Conservation (phyloP, 2,329 filamentous ascomycete genomes). For the Paraconiothyrium brasiliense region DNA sequence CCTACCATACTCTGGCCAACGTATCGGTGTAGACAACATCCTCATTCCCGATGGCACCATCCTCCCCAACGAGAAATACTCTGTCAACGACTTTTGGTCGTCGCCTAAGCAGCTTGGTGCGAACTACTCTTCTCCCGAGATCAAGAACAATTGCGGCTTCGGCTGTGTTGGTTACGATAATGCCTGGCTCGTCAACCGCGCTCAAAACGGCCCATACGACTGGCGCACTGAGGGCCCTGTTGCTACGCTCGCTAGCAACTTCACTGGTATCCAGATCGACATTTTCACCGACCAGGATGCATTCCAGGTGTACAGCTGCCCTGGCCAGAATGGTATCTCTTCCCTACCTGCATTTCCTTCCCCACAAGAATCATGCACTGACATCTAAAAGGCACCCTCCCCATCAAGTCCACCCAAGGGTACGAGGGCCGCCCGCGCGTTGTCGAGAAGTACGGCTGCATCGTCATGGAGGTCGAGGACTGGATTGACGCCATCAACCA, state of each 20-base stretch:
- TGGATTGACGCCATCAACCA: conserved; percentile 95
- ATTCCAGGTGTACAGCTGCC: conserved; percentile 89
- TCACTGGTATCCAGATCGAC: conserved; percentile 85
- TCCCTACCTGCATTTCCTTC: conserved; percentile 9
- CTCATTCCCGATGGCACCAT: conserved; percentile 66
- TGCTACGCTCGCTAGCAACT: conserved; percentile 74
- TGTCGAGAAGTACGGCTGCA: conserved; percentile 80
- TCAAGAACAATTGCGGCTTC: conserved; percentile 78
- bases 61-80: conserved; percentile 70
- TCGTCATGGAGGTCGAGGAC: conserved; percentile 92
- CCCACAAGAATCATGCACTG: conserved; percentile 11
- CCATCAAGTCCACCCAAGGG: conserved; percentile 76
- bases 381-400: conserved; percentile 55
- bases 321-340: conserved; percentile 71
- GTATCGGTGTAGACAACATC: conserved; percentile 70
- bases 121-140: conserved; percentile 69
- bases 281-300: conserved; percentile 85
- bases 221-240: conserved; percentile 69
- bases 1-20: conserved; percentile 76
- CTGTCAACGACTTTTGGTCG: conserved; percentile 85
- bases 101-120: conserved; percentile 80
- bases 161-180: conserved; percentile 88
- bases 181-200: conserved; percentile 74
- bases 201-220: conserved; percentile 65
- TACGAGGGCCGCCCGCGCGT: conserved; percentile 68